Evolutionary conservation across 2,329 filamentous ascomycete genomes (phyloP), one percentile per base, ranked within the genome.

Genomic region (Calonectria pseudoreteaudii): DNA sequence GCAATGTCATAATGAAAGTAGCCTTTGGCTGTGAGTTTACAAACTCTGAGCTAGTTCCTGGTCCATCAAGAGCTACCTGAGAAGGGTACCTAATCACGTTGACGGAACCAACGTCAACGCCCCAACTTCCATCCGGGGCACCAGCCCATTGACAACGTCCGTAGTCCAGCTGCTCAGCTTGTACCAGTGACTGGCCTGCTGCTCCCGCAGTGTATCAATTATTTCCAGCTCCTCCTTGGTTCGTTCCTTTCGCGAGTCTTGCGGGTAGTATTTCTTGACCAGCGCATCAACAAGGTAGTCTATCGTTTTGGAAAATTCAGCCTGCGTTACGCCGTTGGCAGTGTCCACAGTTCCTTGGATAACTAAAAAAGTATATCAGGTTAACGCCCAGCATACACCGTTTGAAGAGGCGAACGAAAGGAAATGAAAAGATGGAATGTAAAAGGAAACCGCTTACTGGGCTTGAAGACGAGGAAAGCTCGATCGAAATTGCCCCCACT

Each of bases 401-500:
- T 44, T 20, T n/a, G 18, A n/a, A 9, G 41, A 41, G 20, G 14
- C 6, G 14, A 16, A 41, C 6, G 38, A 18, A 18, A 41, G 38
- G 1, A 18, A 41, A 41, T 1, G 16, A 41, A 36, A 9, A 38
- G 6, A 38, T 4, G 36, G 13, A 26, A 41, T 8, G 38, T 30
- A 7, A 28, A 34, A 34, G 31, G n/a, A n/a, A 31, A 8, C 8
- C 4, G 76, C 82, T 67, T 82, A 87, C 85, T 82, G 0, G 86
- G 86, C 72, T 79, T 71, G 75, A 87, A 85, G 20, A 84, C 76
- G 7, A 78, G 77, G 75, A 88, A 88, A 1, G 87, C 87, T 30
- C 82, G 74, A 34, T 88, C 84, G 70, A 87, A 88, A 6, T 80
- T 79, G 0, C 84, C 80, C 74, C 88, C 86, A 36, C 87, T 82